Percentiles rank a stretch among this genome's conserved stretches.
These are phyloP conservation scores for Phytophthora cryptogea DNA, from an alignment of 352 stramenopile genomes.

Conservation along the genomic window DNA sequence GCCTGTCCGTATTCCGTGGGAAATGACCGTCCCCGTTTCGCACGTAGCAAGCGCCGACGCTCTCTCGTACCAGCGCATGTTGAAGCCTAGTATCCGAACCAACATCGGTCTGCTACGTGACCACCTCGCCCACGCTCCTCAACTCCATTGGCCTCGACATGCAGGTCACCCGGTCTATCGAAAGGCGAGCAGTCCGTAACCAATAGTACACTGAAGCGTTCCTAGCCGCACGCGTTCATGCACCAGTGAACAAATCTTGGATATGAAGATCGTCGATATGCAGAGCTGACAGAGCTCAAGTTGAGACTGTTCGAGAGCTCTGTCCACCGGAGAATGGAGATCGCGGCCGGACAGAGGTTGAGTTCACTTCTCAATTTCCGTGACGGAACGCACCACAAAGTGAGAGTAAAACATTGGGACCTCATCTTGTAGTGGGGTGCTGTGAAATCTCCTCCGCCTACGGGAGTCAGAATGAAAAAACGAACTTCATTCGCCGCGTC, in stretches of 20 bases:
- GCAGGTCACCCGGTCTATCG: slow-evolving; percentile 33
- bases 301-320: slow-evolving; percentile 19
- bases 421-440: slow-evolving; percentile 1
- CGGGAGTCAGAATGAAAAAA: slow-evolving; percentile 65
- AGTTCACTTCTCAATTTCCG: slow-evolving; percentile 46
- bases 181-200: slow-evolving; percentile 11
- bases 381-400: slow-evolving; percentile 23
- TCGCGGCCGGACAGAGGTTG: slow-evolving; percentile 1
- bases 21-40: slow-evolving; percentile 60
- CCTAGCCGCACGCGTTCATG: not conserved
- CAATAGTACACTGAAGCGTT: not conserved
- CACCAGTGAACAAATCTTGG: slow-evolving; percentile 12
- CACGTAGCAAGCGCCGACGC: slow-evolving; percentile 11
- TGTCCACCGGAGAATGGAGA: slow-evolving; percentile 8
- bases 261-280: slow-evolving; percentile 21
- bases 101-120: slow-evolving; percentile 63
- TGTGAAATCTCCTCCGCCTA: slow-evolving; percentile 63
- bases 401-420: too few relatives aligned
- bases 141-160: slow-evolving; percentile 61
- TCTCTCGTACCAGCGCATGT: slow-evolving; percentile 54
- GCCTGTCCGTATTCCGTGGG: slow-evolving; percentile 68
- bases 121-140: slow-evolving; percentile 56
- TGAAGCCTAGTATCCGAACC: slow-evolving; percentile 63
- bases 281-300: slow-evolving; percentile 6
- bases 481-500: slow-evolving; percentile 60